Evolutionary conservation across 163 green algal species (phyloP), one percentile per base, ranked within the genome.

Genomic region (Scenedesmus sp.): DNA sequence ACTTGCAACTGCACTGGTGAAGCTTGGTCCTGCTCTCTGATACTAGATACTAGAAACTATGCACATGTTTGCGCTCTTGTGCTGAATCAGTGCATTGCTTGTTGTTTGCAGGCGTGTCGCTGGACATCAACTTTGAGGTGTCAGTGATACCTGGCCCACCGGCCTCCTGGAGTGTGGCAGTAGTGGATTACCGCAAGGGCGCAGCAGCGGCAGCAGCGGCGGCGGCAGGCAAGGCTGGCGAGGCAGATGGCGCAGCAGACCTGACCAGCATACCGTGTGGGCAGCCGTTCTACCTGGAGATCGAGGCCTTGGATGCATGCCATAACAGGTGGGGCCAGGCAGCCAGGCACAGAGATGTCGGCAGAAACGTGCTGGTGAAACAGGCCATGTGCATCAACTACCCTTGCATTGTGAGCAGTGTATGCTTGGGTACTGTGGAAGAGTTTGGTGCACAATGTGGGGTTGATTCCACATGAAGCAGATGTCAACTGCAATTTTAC

Each of bases 241-340:
- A 55, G 9, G 62, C 16, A 0, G 67, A 79, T 26, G 89, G 91
- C 26, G 87, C 56, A n/a, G 87, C 26, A 60, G 86, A 92, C 81
- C 87, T 94, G 66, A 94, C 91, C 77, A 66, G 84, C 26, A 94
- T 97, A 66, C 87, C 87, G 23, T 96, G 95, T 86, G 96, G 95
- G 1, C 81, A 91, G 57, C 81, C 91, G 10, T 95, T 98, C 88
- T 87, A 74, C 18, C 70, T 98, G 46, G 95, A 97, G 89, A 81
- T 97, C 1, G 93, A 96, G 89, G 95, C 94, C 0, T 87, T 96
- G 56, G 96, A 98, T 84, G 76, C 60, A 1, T 95, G 92, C 83
- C 84, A 92, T 86, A 97, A 98, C 94, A 92, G 94, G 90, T 93
- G 55, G 6, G 90, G 5, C 4, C 23, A 52, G 23, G 13, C 1